phyloP scores from a whole-genome alignment of 345 rosid genomes.

The Eucalyptus sp. region DNA sequence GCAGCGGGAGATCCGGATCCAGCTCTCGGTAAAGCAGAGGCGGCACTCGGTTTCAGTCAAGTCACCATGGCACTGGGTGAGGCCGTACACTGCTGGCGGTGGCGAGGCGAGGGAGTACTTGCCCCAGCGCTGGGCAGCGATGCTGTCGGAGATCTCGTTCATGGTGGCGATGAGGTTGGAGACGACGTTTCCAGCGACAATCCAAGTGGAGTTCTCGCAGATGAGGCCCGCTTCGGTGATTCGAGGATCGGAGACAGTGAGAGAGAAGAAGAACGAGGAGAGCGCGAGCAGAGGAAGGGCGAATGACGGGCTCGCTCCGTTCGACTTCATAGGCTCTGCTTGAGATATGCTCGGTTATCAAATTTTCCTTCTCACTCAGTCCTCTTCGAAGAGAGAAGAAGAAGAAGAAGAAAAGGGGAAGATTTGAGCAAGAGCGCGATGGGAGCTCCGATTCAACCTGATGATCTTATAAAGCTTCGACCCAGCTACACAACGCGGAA shows the following conservation, averaged over 20 bases:
- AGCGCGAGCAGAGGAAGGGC: background rate
- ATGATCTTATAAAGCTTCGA: no score
- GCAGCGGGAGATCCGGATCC: constrained; percentile 9
- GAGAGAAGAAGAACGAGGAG: background rate
- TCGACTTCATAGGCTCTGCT: background rate
- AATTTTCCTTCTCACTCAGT: background rate
- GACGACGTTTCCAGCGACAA: background rate
- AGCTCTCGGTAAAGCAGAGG: constrained; percentile 19
- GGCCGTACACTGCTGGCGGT: constrained; percentile 10
- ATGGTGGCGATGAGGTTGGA: constrained; percentile 1
- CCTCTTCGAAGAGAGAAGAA: background rate
- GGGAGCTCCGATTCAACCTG: background rate
- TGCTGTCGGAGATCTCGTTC: background rate
- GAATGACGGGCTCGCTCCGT: background rate
- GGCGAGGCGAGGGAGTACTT: background rate
- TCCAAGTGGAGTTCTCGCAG: background rate
- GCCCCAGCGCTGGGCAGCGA: background rate
- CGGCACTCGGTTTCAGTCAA: constrained; percentile 23
- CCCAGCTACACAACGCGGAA: background rate
- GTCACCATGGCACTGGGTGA: constrained; percentile 35
- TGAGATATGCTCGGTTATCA: background rate
- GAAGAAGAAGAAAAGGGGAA: background rate
- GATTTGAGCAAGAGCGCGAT: background rate
- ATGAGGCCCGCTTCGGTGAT: background rate
- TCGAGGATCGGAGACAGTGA: background rate